These are phyloP conservation scores for Pleurotus platypus DNA, from an alignment of 768 basidiomycete genomes.

Conservation along the genomic window DNA sequence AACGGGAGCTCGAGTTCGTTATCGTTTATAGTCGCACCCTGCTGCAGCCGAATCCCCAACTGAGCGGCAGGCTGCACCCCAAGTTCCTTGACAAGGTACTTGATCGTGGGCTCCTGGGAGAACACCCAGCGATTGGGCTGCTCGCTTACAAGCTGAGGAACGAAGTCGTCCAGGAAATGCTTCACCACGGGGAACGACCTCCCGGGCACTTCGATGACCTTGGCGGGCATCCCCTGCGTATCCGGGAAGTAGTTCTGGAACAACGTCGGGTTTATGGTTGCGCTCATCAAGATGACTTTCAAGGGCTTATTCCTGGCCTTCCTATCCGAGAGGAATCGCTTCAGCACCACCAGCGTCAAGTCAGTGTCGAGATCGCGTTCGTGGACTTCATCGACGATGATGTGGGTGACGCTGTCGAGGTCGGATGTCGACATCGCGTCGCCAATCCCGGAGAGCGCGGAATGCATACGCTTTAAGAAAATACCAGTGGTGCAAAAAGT, in stretches of 20 bases:
- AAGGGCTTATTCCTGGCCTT: conserved; percentile 66
- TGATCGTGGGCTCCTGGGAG: conserved; percentile 61
- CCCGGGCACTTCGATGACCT: conserved; percentile 82
- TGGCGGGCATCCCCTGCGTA: conserved; percentile 52
- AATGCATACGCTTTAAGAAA: conserved; percentile 83
- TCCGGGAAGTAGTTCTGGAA: conserved; percentile 88
- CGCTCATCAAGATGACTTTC: conserved; percentile 92
- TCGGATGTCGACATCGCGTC: conserved; percentile 27
- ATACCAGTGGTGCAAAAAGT: conserved; percentile 94
- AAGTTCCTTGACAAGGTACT: conserved; percentile 72
- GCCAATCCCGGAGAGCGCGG: conserved; percentile 42
- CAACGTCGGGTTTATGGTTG: conserved; percentile 87
- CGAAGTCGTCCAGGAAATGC: conserved; percentile 75
- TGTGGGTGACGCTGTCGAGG: conserved; percentile 82
- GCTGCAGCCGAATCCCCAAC: not conserved
- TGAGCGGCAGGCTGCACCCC: conserved; percentile 22
- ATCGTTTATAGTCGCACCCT: conserved; percentile 11
- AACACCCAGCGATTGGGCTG: conserved; percentile 57
- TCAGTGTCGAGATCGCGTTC: conserved; percentile 95
- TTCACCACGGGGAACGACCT: conserved; percentile 87
- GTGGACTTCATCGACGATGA: conserved; percentile 94
- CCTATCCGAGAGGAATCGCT: conserved; percentile 75
- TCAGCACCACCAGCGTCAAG: conserved; percentile 83
- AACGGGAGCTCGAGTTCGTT: conserved; percentile 76
- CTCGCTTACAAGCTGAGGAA: conserved; percentile 42